Percentiles rank a stretch among this genome's conserved stretches.
Conservation (phyloP, 2,329 filamentous ascomycete genomes). For the Leptosphaerulina australis region DNA sequence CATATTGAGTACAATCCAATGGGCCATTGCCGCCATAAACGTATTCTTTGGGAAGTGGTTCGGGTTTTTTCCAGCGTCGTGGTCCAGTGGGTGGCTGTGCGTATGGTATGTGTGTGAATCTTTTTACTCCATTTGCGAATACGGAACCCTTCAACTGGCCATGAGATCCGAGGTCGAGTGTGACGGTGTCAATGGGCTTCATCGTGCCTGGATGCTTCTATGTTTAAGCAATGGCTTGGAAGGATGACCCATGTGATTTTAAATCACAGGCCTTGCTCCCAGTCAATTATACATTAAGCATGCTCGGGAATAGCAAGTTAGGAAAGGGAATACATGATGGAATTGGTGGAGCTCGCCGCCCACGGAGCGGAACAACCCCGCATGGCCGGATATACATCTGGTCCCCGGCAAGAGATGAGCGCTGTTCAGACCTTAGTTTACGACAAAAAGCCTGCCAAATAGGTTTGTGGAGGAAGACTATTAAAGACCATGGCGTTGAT, state of each 20-base stretch:
- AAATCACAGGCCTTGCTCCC: background rate
- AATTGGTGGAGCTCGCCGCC: slow-evolving; percentile 3
- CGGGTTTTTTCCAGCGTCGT: slow-evolving; percentile 10
- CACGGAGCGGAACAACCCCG: slow-evolving; percentile 3
- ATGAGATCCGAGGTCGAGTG: slow-evolving; percentile 9
- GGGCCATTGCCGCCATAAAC: slow-evolving; percentile 7
- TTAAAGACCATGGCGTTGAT: too few species aligned
- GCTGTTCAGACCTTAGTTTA: too few species aligned
- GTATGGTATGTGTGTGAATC: slow-evolving; percentile 12
- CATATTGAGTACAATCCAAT: slow-evolving; percentile 9
- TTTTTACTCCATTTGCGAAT: slow-evolving; percentile 7
- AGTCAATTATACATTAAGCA: background rate
- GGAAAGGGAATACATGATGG: slow-evolving; percentile 1
- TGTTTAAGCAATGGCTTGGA: background rate
- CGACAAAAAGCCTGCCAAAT: too few species aligned
- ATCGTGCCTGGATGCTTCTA: background rate
- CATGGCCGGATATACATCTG: slow-evolving; percentile 5
- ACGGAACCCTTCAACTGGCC: slow-evolving; percentile 4
- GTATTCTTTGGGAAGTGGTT: slow-evolving; percentile 5
- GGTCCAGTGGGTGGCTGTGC: slow-evolving; percentile 3
- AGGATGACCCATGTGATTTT: background rate
- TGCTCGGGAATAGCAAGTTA: background rate
- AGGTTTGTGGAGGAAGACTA: too few species aligned
- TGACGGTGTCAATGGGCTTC: slow-evolving; percentile 4
- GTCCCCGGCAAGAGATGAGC: background rate